phyloP scores from a whole-genome alignment of 768 basidiomycete species.

The Trametes cinnabarina region DNA sequence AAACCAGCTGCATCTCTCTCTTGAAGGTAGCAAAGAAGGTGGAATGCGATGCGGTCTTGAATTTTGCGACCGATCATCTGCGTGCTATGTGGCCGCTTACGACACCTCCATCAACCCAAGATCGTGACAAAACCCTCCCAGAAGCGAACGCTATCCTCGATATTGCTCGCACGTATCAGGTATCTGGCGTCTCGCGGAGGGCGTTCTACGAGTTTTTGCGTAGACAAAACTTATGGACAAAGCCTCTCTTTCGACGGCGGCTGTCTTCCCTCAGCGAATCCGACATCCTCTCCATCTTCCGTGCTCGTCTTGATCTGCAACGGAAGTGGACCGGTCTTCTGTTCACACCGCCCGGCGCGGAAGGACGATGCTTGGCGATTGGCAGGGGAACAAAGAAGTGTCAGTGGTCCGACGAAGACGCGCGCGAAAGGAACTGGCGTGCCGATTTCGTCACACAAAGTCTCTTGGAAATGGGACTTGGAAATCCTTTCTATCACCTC shows the following conservation, averaged over 20 bases:
- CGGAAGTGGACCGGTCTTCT: no score
- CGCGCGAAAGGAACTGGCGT: no score
- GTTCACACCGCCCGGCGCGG: no score
- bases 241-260: not conserved
- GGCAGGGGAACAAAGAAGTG: no score
- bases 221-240: slow-evolving; percentile 27
- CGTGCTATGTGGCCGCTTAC: slow-evolving; percentile 29
- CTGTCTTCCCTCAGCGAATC: no score
- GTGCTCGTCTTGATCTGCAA: no score
- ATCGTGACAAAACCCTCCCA: not conserved
- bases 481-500: not conserved
- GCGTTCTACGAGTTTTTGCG: slow-evolving; percentile 43
- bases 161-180: slow-evolving; percentile 29
- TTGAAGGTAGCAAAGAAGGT: slow-evolving; percentile 37
- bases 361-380: no score
- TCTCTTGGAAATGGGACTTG: not conserved
- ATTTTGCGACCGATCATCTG: slow-evolving; percentile 29
- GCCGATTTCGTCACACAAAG: no score
- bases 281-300: no score
- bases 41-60: slow-evolving; percentile 28
- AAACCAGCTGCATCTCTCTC: slow-evolving; percentile 17
- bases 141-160: slow-evolving; percentile 31
- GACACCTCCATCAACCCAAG: not conserved
- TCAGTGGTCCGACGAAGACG: no score
- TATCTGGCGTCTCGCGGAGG: slow-evolving; percentile 33